Conservation (phyloP, 805 yeast genomes). For the Teunomyces gatunensis region DNA sequence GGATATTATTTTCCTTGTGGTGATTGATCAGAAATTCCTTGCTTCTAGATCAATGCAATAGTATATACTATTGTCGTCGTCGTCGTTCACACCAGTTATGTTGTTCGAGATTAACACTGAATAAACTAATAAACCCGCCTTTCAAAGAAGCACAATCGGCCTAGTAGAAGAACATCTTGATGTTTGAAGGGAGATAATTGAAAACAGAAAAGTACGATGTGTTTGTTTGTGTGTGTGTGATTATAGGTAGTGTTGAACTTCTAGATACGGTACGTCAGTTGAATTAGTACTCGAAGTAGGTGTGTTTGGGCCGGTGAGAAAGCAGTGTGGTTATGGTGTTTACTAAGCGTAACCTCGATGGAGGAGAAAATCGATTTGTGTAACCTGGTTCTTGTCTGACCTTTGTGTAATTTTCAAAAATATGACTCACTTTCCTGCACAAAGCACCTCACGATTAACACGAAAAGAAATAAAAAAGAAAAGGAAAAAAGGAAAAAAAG, state of each 20-base stretch:
- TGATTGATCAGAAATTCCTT: slow-evolving; percentile 1
- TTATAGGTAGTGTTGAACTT: not conserved
- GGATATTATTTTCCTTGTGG: not conserved
- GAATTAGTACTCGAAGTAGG: too few relatives aligned
- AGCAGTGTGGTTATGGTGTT: not conserved
- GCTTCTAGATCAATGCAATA: slow-evolving; percentile 1
- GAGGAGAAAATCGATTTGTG: slow-evolving; percentile 1
- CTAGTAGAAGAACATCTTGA: slow-evolving; percentile 1
- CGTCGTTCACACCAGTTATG: not conserved
- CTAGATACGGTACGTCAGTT: not conserved
- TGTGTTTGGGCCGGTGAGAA: not conserved
- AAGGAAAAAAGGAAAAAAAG: not conserved
- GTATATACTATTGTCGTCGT: too few relatives aligned
- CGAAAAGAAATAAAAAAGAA: not conserved
- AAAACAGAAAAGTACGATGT: not conserved
- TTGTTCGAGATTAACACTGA: slow-evolving; percentile 1
- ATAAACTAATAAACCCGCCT: slow-evolving; percentile 1
- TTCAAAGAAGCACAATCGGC: not conserved
- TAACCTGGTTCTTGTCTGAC: not conserved
- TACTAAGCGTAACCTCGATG: not conserved
- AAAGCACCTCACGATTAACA: not conserved
- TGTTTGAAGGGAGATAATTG: not conserved
- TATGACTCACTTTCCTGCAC: slow-evolving; percentile 3
- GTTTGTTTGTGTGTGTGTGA: not conserved
- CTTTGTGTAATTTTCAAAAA: not conserved